Evolutionary conservation across 108 stramenopile species (phyloP).

Genomic region (Cyclotella sp.): DNA sequence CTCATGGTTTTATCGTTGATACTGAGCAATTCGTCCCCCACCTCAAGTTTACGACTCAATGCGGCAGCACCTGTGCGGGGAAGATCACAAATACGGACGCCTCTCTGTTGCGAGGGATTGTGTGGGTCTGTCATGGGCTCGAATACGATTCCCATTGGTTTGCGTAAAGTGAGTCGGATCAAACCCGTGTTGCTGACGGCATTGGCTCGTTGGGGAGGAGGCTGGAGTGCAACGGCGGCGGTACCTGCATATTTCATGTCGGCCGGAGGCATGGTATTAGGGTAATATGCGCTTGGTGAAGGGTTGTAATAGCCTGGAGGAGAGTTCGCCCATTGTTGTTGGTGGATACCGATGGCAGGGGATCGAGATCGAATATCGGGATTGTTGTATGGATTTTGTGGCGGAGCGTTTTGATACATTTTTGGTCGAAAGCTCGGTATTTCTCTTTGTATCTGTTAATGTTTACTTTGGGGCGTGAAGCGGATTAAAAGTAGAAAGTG

Average conservation of each 20-base stretch:
- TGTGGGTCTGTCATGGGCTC: conserved; percentile 90
- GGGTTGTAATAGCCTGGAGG: conserved; percentile 15
- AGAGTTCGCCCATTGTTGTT: conserved; percentile 10
- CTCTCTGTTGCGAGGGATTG: conserved; percentile 60
- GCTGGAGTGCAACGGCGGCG: conserved; percentile 1
- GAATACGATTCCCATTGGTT: conserved; percentile 92
- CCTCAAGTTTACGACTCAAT: conserved; percentile 72
- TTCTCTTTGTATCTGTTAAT: no score
- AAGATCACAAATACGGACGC: conserved; percentile 87
- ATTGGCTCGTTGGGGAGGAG: conserved; percentile 13
- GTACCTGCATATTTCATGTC: not conserved
- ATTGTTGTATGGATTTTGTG: conserved; percentile 1
- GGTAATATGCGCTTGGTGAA: conserved; percentile 5
- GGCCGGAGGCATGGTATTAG: conserved; percentile 5
- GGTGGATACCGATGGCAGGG: conserved; percentile 15
- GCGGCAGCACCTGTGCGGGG: conserved; percentile 88
- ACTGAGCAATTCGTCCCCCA: conserved; percentile 84
- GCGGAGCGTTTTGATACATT: conserved; percentile 19
- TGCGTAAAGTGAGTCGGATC: conserved; percentile 79
- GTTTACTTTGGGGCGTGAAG: no score
- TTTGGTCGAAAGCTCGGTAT: not conserved
- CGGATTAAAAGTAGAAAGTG: no score
- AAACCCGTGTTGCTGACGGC: conserved; percentile 38
- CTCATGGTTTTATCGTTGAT: conserved; percentile 91
- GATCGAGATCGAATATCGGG: conserved; percentile 15